Evolutionary conservation across 2,329 filamentous ascomycete species (phyloP).

Genomic region (Colletotrichum nymphaeae): DNA sequence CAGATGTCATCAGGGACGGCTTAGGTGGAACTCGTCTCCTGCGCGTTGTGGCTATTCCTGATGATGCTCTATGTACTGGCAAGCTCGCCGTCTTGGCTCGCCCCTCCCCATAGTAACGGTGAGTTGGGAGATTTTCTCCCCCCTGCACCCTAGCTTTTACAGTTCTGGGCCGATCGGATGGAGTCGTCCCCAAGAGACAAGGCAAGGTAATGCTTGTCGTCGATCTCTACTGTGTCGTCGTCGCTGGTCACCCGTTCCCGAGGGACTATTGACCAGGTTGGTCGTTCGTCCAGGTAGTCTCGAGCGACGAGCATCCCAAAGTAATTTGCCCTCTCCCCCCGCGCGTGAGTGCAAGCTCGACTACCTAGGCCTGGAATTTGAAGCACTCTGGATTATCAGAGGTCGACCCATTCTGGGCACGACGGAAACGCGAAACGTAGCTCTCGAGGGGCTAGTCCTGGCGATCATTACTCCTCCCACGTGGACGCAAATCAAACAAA

Average conservation of each 20-base stretch:
- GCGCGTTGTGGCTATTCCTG: not conserved
- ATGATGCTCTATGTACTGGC: not conserved
- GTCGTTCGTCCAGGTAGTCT: slow-evolving; percentile 5
- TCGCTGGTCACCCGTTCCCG: slow-evolving; percentile 7
- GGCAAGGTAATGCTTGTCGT: slow-evolving; percentile 33
- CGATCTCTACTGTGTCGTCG: slow-evolving; percentile 20
- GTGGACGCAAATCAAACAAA: slow-evolving; percentile 22
- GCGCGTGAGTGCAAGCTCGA: not conserved
- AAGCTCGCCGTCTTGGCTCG: not conserved
- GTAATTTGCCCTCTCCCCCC: not conserved
- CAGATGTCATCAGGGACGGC: not conserved
- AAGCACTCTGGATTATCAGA: not conserved
- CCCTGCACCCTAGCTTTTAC: slow-evolving; percentile 23
- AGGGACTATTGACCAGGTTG: not conserved
- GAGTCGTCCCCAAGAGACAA: not conserved
- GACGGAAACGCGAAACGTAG: not conserved
- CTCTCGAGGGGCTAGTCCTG: not conserved
- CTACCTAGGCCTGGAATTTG: not conserved
- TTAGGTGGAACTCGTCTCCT: slow-evolving; percentile 7
- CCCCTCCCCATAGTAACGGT: slow-evolving; percentile 22
- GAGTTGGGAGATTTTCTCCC: slow-evolving; percentile 27
- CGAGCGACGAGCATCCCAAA: not conserved
- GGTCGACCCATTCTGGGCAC: not conserved
- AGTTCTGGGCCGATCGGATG: slow-evolving; percentile 5
- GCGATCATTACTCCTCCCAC: slow-evolving; percentile 12